phyloP scores from a whole-genome alignment of 1,139 yeast species.

The Candida tunisiensis region DNA sequence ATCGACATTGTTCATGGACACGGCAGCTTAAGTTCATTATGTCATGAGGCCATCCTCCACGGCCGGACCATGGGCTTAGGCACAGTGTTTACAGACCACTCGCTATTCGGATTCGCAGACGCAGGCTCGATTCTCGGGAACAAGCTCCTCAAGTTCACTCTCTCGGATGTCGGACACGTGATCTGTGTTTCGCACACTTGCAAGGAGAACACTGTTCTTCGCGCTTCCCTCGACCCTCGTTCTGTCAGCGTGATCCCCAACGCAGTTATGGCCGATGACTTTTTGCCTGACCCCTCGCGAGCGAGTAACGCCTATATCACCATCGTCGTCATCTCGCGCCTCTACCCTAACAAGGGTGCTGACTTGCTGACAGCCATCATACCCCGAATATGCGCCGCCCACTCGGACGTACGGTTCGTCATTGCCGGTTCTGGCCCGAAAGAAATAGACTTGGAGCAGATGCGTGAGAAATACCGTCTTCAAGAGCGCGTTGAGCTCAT shows the following conservation, averaged over 20 bases:
- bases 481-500: slow-evolving; percentile 78
- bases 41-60: slow-evolving; percentile 83
- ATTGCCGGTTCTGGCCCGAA: slow-evolving; percentile 98
- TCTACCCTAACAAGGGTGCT: slow-evolving; percentile 94
- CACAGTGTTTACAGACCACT: slow-evolving; percentile 91
- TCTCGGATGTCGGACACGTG: slow-evolving; percentile 79
- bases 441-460: slow-evolving; percentile 83
- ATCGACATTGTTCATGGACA: slow-evolving; percentile 92
- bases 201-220: slow-evolving; percentile 82
- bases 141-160: slow-evolving; percentile 66
- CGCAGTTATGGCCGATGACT: slow-evolving; percentile 79
- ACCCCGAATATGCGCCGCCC: slow-evolving; percentile 58
- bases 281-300: slow-evolving; percentile 35
- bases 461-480: slow-evolving; percentile 72
- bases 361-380: slow-evolving; percentile 74
- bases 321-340: slow-evolving; percentile 77
- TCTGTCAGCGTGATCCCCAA: slow-evolving; percentile 86
- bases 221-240: slow-evolving; percentile 70
- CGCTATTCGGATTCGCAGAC: slow-evolving; percentile 86
- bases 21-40: slow-evolving; percentile 71
- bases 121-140: slow-evolving; percentile 74
- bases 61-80: slow-evolving; percentile 85
- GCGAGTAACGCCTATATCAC: slow-evolving; percentile 31
- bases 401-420: slow-evolving; percentile 54
- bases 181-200: slow-evolving; percentile 95